A percentile compares a stretch with the other conserved stretches of the same genome.
Conservation (phyloP, 2,329 filamentous ascomycete genomes). For the Fusarium sp. region DNA sequence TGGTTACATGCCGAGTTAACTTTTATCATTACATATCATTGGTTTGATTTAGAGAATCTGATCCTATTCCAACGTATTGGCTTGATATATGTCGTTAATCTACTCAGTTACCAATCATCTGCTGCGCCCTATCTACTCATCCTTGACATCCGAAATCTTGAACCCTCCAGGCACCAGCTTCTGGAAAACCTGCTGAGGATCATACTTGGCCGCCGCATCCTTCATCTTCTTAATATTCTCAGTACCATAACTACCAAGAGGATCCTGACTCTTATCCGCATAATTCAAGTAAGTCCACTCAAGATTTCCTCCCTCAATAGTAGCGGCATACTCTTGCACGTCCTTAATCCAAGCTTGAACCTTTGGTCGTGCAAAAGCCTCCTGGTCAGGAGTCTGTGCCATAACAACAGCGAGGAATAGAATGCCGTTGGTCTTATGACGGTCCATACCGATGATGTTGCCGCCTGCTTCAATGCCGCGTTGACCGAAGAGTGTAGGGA, state of each 20-base stretch:
- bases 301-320: conserved; percentile 23
- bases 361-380: conserved; percentile 9
- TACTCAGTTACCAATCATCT: rapidly evolving
- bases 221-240: conserved; percentile 36
- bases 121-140: not conserved
- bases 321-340: conserved; percentile 11
- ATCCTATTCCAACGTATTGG: not conserved
- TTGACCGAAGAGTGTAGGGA: conserved; percentile 15
- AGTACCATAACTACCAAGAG: conserved; percentile 33
- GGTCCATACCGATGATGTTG: conserved; percentile 25
- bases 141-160: conserved; percentile 35
- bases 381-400: conserved; percentile 14
- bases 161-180: conserved; percentile 32
- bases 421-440: conserved; percentile 19
- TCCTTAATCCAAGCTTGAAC: conserved; percentile 13
- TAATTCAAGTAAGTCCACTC: conserved; percentile 37
- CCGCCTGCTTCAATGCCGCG: conserved; percentile 22
- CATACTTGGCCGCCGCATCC: conserved; percentile 33
- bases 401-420: conserved; percentile 19
- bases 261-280: conserved; percentile 32
- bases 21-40: not conserved
- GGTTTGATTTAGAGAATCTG: not conserved
- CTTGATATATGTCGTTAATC: not conserved
- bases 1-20: rapidly evolving
- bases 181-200: conserved; percentile 44